Conservation (phyloP, 768 basidiomycete species). For the Amylocystis lapponica region DNA sequence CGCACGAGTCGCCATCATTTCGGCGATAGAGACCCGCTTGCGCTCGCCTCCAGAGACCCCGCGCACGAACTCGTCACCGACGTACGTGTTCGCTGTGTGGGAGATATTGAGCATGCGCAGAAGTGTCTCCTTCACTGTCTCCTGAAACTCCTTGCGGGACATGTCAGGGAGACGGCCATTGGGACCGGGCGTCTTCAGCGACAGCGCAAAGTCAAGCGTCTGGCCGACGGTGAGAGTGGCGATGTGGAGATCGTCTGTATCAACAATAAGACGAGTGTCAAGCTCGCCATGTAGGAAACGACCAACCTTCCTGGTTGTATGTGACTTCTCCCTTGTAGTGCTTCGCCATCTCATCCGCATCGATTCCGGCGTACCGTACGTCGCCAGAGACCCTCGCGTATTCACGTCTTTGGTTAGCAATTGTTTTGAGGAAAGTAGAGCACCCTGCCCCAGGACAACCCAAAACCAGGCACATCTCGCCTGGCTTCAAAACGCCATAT, state of each 20-base stretch:
- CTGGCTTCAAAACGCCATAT: conserved; percentile 65
- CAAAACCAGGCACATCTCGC: conserved; percentile 84
- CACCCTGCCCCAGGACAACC: conserved; percentile 85
- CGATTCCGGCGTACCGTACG: conserved; percentile 80
- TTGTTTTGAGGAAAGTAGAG: conserved; percentile 77
- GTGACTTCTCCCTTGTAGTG: conserved; percentile 75
- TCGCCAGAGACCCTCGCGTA: conserved; percentile 62
- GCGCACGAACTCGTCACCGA: conserved; percentile 84
- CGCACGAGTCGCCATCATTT: conserved; percentile 81
- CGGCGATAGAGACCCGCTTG: conserved; percentile 78
- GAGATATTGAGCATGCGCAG: conserved; percentile 79
- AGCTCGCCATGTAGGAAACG: too few relatives aligned
- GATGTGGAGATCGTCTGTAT: conserved; percentile 73
- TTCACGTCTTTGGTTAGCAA: conserved; percentile 69
- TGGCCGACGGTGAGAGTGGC: conserved; percentile 78
- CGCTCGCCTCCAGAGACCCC: conserved; percentile 78
- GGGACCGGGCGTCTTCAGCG: conserved; percentile 71
- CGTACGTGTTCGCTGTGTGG: conserved; percentile 71
- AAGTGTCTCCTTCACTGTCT: conserved; percentile 52
- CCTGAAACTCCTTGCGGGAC: conserved; percentile 51
- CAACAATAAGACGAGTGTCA: conserved; percentile 9
- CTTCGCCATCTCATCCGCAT: conserved; percentile 68
- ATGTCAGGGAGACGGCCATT: conserved; percentile 67
- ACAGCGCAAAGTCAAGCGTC: conserved; percentile 66
- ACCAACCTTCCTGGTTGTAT: conserved; percentile 72